phyloP scores from a whole-genome alignment of 768 basidiomycete species.

The Tricholoma sp. region DNA sequence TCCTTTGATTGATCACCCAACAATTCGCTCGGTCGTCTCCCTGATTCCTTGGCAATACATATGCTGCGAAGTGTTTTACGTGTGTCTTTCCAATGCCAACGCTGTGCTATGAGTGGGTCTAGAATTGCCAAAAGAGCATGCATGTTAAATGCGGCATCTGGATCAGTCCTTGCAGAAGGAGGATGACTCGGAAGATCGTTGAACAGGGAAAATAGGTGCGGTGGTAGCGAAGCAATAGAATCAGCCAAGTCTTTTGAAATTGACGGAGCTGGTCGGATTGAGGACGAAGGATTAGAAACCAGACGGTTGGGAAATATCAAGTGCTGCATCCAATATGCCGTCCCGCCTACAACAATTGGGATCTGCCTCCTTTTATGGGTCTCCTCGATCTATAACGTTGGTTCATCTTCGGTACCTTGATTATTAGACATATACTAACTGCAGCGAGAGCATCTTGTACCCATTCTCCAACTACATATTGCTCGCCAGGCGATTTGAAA shows the following conservation, averaged over 20 bases:
- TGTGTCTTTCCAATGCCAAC: slow-evolving; percentile 97
- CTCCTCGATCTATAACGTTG: slow-evolving; percentile 58
- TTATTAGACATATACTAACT: slow-evolving; percentile 41
- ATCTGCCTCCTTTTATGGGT: slow-evolving; percentile 58
- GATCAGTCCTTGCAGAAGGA: slow-evolving; percentile 50
- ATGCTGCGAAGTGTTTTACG: slow-evolving; percentile 84
- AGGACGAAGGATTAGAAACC: slow-evolving; percentile 15
- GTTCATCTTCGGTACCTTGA: slow-evolving; percentile 3
- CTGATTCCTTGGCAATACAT: slow-evolving; percentile 68
- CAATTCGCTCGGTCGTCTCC: slow-evolving; percentile 62
- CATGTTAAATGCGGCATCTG: slow-evolving; percentile 55
- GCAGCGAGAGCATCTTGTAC: slow-evolving; percentile 71
- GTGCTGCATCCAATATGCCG: slow-evolving; percentile 97
- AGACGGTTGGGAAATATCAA: slow-evolving; percentile 84
- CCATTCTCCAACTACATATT: slow-evolving; percentile 87
- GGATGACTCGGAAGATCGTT: slow-evolving; percentile 53
- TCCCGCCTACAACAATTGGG: slow-evolving; percentile 93
- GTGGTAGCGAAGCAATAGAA: slow-evolving; percentile 41
- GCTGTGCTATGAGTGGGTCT: slow-evolving; percentile 66
- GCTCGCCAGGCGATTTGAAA: slow-evolving; percentile 81
- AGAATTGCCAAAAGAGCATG: slow-evolving; percentile 61
- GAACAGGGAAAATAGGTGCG: slow-evolving; percentile 46
- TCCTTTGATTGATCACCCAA: slow-evolving; percentile 54
- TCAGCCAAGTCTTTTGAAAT: slow-evolving; percentile 33
- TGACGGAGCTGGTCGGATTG: not conserved